Evolutionary conservation across 371 early-diverging fungal species (phyloP).

Genomic region (Mortierella polycephala): DNA sequence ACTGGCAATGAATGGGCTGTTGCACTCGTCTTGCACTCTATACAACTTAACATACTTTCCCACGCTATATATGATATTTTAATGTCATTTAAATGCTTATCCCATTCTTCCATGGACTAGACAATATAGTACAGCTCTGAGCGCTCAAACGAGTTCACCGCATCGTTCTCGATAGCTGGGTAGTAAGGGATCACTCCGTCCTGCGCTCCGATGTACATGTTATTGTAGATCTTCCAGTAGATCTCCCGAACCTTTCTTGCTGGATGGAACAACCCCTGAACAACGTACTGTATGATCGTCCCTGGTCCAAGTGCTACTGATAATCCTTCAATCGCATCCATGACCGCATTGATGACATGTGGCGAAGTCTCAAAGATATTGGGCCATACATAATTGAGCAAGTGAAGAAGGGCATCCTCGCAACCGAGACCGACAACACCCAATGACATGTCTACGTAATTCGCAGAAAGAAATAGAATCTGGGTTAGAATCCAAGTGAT

Average conservation of each 20-base stretch:
- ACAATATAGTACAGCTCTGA: slow-evolving; percentile 69
- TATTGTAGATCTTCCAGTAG: slow-evolving; percentile 98
- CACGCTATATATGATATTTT: too few relatives aligned
- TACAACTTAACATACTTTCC: too few relatives aligned
- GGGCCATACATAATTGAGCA: slow-evolving; percentile 97
- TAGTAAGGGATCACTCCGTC: slow-evolving; percentile 92
- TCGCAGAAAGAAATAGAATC: not conserved
- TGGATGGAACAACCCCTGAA: slow-evolving; percentile 97
- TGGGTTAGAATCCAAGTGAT: not conserved
- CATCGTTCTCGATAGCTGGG: slow-evolving; percentile 89
- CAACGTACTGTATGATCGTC: slow-evolving; percentile 85
- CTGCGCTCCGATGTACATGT: slow-evolving; percentile 92
- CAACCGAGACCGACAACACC: slow-evolving; percentile 92
- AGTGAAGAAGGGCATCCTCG: slow-evolving; percentile 93
- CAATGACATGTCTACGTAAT: slow-evolving; percentile 80
- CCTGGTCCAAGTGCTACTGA: slow-evolving; percentile 91
- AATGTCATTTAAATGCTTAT: not conserved
- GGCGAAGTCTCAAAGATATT: slow-evolving; percentile 98
- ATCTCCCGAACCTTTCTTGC: slow-evolving; percentile 95
- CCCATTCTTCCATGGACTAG: slow-evolving; percentile 6
- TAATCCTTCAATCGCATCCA: slow-evolving; percentile 96
- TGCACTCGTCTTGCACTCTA: too few relatives aligned
- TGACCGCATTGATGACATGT: slow-evolving; percentile 96
- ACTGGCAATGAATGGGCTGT: too few relatives aligned
- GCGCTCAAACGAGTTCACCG: slow-evolving; percentile 76